Percentiles rank a stretch among this genome's conserved stretches.
Conservation (phyloP, 2,329 filamentous ascomycete genomes). For the Didymella exigua region DNA sequence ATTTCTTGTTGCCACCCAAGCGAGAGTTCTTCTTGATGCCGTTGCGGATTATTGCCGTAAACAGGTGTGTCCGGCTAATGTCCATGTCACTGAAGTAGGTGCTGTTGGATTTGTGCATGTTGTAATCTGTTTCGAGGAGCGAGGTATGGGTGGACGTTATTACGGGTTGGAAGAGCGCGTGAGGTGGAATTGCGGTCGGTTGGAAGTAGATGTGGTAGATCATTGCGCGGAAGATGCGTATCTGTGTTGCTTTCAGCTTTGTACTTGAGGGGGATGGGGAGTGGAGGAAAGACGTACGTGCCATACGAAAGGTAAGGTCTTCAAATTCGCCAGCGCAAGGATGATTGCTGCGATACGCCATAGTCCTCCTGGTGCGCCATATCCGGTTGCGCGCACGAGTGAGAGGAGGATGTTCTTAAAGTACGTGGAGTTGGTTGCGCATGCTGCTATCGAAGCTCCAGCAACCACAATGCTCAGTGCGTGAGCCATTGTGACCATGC, state of each 20-base stretch:
- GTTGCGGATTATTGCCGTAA: constrained; percentile 61
- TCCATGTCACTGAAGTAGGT: constrained; percentile 91
- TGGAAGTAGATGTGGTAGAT: constrained; percentile 56
- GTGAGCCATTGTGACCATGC: constrained; percentile 27
- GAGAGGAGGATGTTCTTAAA: constrained; percentile 6
- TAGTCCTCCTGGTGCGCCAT: constrained; percentile 38
- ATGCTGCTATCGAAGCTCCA: constrained; percentile 21
- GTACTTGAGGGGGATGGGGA: neutral
- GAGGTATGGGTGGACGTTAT: constrained; percentile 71
- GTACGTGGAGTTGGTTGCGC: constrained; percentile 8
- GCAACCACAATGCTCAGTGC: constrained; percentile 26
- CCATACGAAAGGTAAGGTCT: constrained; percentile 77
- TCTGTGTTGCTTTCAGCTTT: constrained; percentile 30
- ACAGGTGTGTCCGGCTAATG: constrained; percentile 78
- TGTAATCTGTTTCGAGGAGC: constrained; percentile 82
- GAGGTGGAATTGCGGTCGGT: constrained; percentile 54
- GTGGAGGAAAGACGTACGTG: constrained; percentile 61
- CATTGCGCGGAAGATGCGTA: constrained; percentile 54
- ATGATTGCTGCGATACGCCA: constrained; percentile 45
- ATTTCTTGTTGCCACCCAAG: constrained; percentile 29
- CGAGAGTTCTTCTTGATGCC: constrained; percentile 48
- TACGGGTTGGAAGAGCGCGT: constrained; percentile 74
- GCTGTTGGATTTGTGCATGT: constrained; percentile 80
- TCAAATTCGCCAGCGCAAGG: constrained; percentile 64
- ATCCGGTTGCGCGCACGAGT: constrained; percentile 25